A percentile compares a stretch with the other conserved stretches of the same genome.
phyloP scores from a whole-genome alignment of 108 stramenopile species.

The Parietichytrium sp. region DNA sequence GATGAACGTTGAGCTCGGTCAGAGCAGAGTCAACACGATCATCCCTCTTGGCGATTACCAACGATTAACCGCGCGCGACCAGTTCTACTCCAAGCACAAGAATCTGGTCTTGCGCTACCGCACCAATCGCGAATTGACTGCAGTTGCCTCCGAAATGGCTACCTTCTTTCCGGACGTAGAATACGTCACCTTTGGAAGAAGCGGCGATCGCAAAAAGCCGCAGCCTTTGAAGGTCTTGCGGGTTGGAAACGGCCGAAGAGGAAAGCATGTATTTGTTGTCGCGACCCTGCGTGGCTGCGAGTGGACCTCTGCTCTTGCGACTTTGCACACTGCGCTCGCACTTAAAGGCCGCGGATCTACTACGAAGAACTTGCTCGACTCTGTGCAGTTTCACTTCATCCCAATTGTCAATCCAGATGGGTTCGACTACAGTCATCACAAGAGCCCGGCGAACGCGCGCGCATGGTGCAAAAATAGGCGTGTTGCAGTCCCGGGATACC shows the following conservation, averaged over 20 bases:
- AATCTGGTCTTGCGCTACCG: not conserved
- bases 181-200: not conserved
- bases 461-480: slow-evolving; percentile 30
- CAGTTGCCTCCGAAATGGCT: slow-evolving; percentile 1
- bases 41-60: slow-evolving; percentile 14
- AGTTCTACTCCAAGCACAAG: slow-evolving; percentile 11
- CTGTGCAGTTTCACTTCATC: slow-evolving; percentile 26
- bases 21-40: not conserved
- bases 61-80: slow-evolving; percentile 36
- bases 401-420: not conserved
- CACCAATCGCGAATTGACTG: not conserved
- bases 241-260: slow-evolving; percentile 16
- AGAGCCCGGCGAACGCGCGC: not conserved
- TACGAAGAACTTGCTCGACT: not conserved
- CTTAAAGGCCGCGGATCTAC: slow-evolving; percentile 22
- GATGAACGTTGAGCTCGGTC: not conserved
- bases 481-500: slow-evolving; percentile 3
- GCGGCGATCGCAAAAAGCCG: not conserved
- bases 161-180: slow-evolving; percentile 10
- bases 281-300: not conserved
- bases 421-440: not conserved
- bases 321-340: not conserved
- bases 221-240: not conserved
- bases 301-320: slow-evolving; percentile 23
- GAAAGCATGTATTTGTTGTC: slow-evolving; percentile 25